phyloP scores from a whole-genome alignment of 768 basidiomycete species.

The Lactarius quietus region DNA sequence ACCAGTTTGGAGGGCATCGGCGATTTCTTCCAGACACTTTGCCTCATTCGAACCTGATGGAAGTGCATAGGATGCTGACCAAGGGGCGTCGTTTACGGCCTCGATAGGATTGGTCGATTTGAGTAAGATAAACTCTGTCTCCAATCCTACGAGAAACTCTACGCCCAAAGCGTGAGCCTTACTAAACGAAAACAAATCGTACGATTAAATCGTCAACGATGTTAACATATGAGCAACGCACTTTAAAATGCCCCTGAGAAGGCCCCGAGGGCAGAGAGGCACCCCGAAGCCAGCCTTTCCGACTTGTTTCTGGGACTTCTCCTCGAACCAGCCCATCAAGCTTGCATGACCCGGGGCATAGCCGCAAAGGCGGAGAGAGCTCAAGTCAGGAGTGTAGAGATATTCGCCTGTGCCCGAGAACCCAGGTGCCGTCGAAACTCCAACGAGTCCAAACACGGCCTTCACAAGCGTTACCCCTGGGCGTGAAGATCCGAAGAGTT shows the following conservation, averaged over 20 bases:
- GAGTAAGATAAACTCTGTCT: constrained; percentile 68
- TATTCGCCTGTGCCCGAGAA: constrained; percentile 56
- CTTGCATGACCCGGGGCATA: too few relatives aligned
- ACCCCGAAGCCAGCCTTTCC: constrained; percentile 39
- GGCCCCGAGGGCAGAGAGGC: constrained; percentile 57
- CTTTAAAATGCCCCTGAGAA: constrained; percentile 53
- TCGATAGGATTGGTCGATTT: constrained; percentile 46
- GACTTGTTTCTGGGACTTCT: constrained; percentile 40
- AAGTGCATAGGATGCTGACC: constrained; percentile 40
- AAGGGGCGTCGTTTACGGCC: constrained; percentile 47
- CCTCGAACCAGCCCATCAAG: too few relatives aligned
- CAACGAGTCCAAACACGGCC: constrained; percentile 50
- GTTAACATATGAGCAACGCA: constrained; percentile 32
- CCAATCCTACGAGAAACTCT: constrained; percentile 62
- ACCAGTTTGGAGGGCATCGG: constrained; percentile 42
- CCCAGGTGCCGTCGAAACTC: constrained; percentile 44
- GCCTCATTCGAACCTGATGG: constrained; percentile 46
- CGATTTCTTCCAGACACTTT: constrained; percentile 55
- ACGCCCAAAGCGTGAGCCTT: constrained; percentile 37
- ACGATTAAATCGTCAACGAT: neutral
- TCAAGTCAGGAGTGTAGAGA: too few relatives aligned
- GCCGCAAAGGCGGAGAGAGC: too few relatives aligned
- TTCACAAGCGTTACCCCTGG: constrained; percentile 52
- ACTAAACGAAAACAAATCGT: constrained; percentile 28
- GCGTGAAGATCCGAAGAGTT: constrained; percentile 47